phyloP scores from a whole-genome alignment of 2,329 filamentous ascomycete species.

The Myriosclerotinia duriaeana region DNA sequence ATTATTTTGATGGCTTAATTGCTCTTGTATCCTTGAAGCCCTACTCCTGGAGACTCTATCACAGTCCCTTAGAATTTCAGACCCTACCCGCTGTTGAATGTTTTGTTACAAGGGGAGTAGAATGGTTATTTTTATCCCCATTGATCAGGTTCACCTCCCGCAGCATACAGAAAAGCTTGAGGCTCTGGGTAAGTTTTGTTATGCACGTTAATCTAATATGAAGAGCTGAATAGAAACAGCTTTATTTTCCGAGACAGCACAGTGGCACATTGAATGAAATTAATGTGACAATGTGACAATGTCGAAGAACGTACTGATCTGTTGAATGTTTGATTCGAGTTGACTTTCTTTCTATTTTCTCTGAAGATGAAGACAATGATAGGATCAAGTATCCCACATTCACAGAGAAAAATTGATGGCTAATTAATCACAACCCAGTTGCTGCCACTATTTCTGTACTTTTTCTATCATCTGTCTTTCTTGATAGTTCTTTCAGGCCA shows the following conservation, averaged over 20 bases:
- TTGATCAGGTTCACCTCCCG: too few species aligned
- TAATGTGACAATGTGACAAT: too few species aligned
- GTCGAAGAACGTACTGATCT: not conserved
- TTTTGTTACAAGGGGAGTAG: too few species aligned
- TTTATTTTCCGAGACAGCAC: not conserved
- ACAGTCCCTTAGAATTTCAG: too few species aligned
- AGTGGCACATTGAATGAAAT: not conserved
- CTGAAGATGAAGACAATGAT: not conserved
- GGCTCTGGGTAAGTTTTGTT: not conserved
- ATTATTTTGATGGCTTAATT: too few species aligned
- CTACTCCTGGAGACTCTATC: too few species aligned
- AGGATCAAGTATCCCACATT: not conserved
- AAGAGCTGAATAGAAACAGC: not conserved
- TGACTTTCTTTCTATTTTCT: not conserved
- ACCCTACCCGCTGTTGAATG: too few species aligned
- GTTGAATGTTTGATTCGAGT: not conserved
- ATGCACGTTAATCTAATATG: too few species aligned
- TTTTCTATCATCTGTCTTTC: not conserved
- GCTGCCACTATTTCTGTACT: not conserved
- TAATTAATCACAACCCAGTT: not conserved
- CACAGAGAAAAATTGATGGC: not conserved
- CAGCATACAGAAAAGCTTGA: not conserved
- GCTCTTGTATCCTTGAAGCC: too few species aligned
- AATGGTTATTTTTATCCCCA: too few species aligned
- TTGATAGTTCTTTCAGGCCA: not conserved